Evolutionary conservation across 345 rosid species (phyloP).

Genomic region (Syzygium oleosum): DNA sequence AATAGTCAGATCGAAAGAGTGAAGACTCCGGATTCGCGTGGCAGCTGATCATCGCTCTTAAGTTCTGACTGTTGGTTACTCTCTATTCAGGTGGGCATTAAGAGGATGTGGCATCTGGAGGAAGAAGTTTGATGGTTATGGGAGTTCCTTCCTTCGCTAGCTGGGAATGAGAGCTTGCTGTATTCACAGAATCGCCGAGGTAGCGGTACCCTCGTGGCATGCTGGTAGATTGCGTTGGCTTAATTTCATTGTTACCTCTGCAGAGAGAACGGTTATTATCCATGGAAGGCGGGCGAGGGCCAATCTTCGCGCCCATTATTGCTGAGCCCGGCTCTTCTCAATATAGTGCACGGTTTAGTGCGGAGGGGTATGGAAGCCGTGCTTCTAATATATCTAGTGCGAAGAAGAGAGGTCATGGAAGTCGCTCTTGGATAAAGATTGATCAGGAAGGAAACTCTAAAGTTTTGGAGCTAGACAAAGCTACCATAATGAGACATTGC

Average conservation of each 20-base stretch:
- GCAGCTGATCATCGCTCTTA: not conserved
- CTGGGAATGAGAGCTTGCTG: not conserved
- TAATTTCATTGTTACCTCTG: not conserved
- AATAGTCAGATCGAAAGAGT: not conserved
- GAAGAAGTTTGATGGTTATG: not conserved
- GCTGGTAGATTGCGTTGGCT: not conserved
- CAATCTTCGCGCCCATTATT: conserved; percentile 10
- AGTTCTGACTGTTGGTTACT: not conserved
- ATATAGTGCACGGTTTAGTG: conserved; percentile 22
- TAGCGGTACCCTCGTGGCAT: not conserved
- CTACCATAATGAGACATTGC: conserved; percentile 86
- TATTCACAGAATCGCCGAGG: not conserved
- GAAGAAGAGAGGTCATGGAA: conserved; percentile 86
- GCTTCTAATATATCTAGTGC: conserved; percentile 31
- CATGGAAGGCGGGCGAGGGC: conserved; percentile 9
- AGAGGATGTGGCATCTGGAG: not conserved
- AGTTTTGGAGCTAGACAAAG: conserved; percentile 74
- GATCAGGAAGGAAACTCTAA: conserved; percentile 57
- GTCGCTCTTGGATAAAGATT: conserved; percentile 91
- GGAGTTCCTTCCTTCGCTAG: not conserved
- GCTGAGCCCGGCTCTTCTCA: conserved; percentile 19
- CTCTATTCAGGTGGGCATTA: not conserved
- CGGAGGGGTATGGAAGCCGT: conserved; percentile 32
- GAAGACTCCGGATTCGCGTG: not conserved
- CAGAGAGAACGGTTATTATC: not conserved